These are phyloP conservation scores for Schizonepeta tenuifolia DNA, from an alignment of 257 asterid species.

Conservation along the genomic window DNA sequence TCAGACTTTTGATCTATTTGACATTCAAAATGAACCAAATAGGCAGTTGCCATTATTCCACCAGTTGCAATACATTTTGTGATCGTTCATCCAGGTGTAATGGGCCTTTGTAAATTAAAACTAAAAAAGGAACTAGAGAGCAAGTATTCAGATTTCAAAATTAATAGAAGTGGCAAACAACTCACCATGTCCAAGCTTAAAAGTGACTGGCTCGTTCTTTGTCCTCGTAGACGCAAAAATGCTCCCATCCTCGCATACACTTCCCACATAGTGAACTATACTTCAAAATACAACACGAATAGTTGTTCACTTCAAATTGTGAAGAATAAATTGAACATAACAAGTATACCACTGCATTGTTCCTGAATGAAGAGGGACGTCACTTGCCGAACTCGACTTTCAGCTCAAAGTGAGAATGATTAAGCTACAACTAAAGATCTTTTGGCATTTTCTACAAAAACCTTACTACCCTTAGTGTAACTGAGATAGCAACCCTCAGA, in stretches of 20 bases:
- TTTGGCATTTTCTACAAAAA: too few species aligned
- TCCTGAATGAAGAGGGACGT: background rate
- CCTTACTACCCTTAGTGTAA: background rate
- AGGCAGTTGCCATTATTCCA: background rate
- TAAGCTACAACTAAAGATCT: slow-evolving; percentile 1
- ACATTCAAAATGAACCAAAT: slow-evolving; percentile 6
- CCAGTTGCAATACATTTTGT: background rate
- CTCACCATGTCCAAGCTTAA: slow-evolving; percentile 69
- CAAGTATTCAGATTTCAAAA: background rate
- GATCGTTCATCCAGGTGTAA: background rate
- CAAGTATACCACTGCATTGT: background rate
- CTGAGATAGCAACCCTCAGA: background rate
- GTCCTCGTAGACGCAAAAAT: slow-evolving; percentile 54
- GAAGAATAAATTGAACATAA: background rate
- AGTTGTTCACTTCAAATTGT: slow-evolving; percentile 9
- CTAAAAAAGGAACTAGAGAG: background rate
- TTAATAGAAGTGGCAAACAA: background rate
- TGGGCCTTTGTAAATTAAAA: background rate
- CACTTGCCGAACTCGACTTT: background rate
- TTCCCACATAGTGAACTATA: slow-evolving; percentile 70
- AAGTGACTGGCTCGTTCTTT: slow-evolving; percentile 45
- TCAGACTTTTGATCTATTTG: background rate
- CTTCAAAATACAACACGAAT: slow-evolving; percentile 34
- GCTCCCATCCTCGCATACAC: slow-evolving; percentile 51
- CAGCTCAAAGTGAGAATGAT: slow-evolving; percentile 17